Evolutionary conservation across 2,329 filamentous ascomycete genomes (phyloP), one percentile per base, ranked within the genome.

Genomic region (Drechslera avenae): DNA sequence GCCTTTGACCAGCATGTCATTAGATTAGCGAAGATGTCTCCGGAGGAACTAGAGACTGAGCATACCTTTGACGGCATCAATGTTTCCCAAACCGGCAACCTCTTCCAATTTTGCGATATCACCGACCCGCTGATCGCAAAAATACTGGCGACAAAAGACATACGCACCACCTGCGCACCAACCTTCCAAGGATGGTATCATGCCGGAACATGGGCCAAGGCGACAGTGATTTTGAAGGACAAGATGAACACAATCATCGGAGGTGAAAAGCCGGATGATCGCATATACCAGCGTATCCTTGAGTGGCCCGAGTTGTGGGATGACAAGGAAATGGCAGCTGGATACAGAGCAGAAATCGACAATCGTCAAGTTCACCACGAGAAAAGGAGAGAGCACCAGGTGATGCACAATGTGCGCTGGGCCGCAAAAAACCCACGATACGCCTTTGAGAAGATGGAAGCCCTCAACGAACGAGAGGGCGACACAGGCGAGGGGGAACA

Each of bases 41-140:
- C 59, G 8, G 52, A 62, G 26, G 52, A 69, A 34, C 54, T 73
- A 39, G 59, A 60, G 36, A 58, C 54, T 34, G 55, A 69, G 32
- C 92, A 97, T 72, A 78, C 93, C 1, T 97, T 97, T 73, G 90
- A 95, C 54, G 93, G 93, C 39, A 79, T 85, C 52, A 82, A 81
- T 2, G 84, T 93, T 46, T 84, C 85, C 13, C 83, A 84, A 1
- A 91, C 96, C 65, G 91, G 91, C 32, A 94, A 94, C 65, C 87
- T 94, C 41, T 99, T 91, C 88, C 94, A 97, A 78, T 83, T 95
- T 19, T 96, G 91, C 75, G 94, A 99, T 71, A 87, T 97, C 46
- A 88, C 85, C 0, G 93, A 97, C 64, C 89, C 91, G 0, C 68
- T 92, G 1, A 78, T 97, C 1, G 76, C 78, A 1, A 73, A 78